These are phyloP conservation scores for Phoma sp. DNA, from an alignment of 2,329 filamentous ascomycete species.

Conservation along the genomic window DNA sequence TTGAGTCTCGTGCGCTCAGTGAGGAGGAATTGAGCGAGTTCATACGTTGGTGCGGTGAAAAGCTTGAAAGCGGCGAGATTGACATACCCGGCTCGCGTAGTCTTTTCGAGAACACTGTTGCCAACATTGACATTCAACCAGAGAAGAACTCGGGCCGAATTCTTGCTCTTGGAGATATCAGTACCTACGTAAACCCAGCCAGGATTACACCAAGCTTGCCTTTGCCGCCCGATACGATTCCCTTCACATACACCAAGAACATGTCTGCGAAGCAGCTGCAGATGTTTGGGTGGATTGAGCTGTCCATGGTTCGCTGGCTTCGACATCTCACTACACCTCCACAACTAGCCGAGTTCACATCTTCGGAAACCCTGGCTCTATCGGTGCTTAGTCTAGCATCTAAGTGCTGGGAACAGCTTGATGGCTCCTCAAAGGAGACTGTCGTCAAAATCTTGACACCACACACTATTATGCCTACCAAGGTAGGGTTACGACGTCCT, in stretches of 20 bases:
- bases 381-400: slow-evolving; percentile 81
- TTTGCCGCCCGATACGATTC: slow-evolving; percentile 79
- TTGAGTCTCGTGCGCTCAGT: slow-evolving; percentile 81
- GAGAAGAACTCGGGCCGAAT: slow-evolving; percentile 68
- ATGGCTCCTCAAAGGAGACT: slow-evolving; percentile 67
- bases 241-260: slow-evolving; percentile 78
- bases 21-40: slow-evolving; percentile 82
- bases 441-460: slow-evolving; percentile 69
- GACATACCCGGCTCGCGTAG: slow-evolving; percentile 70
- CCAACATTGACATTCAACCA: slow-evolving; percentile 62
- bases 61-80: slow-evolving; percentile 73
- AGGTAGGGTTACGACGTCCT: slow-evolving; percentile 84
- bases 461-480: slow-evolving; percentile 84
- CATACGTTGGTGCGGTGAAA: slow-evolving; percentile 80
- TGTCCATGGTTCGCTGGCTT: slow-evolving; percentile 87
- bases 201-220: slow-evolving; percentile 83
- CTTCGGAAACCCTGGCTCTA: slow-evolving; percentile 73
- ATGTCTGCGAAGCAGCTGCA: slow-evolving; percentile 73
- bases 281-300: slow-evolving; percentile 81
- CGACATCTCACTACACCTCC: slow-evolving; percentile 70
- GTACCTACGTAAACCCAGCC: slow-evolving; percentile 74
- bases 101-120: slow-evolving; percentile 81
- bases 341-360: slow-evolving; percentile 67
- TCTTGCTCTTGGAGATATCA: slow-evolving; percentile 77
- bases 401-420: slow-evolving; percentile 87